Conservation (phyloP, 345 rosid genomes). For the Conringia planisiliqua region DNA sequence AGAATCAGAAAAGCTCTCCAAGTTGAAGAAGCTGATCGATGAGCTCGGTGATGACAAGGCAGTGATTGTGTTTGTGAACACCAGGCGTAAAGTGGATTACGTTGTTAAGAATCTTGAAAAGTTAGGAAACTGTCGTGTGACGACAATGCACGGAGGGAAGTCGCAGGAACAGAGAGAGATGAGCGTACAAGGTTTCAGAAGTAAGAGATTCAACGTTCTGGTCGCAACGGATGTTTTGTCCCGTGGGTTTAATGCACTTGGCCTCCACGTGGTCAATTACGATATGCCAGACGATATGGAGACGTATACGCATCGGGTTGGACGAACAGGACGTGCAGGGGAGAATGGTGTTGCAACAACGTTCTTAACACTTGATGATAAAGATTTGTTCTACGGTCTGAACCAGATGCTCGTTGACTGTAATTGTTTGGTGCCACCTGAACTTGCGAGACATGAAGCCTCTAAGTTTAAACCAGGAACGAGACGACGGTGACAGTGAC, state of each 20-base stretch:
- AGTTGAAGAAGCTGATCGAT: slow-evolving; percentile 59
- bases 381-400: slow-evolving; percentile 71
- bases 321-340: slow-evolving; percentile 87
- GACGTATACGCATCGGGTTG: slow-evolving; percentile 73
- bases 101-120: slow-evolving; percentile 72
- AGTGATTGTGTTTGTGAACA: slow-evolving; percentile 75
- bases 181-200: slow-evolving; percentile 66
- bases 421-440: slow-evolving; percentile 69
- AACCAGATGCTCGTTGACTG: slow-evolving; percentile 79
- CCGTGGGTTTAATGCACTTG: slow-evolving; percentile 62
- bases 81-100: slow-evolving; percentile 62
- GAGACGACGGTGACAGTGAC: background rate
- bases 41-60: slow-evolving; percentile 65
- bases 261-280: slow-evolving; percentile 76
- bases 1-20: slow-evolving; percentile 60
- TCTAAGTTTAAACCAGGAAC: slow-evolving; percentile 76
- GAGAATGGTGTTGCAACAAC: slow-evolving; percentile 81
- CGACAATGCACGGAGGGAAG: slow-evolving; percentile 81
- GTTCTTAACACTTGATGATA: slow-evolving; percentile 65
- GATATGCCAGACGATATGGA: slow-evolving; percentile 80
- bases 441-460: slow-evolving; percentile 82
- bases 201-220: slow-evolving; percentile 65
- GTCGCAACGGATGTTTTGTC: slow-evolving; percentile 75
- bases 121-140: slow-evolving; percentile 55
- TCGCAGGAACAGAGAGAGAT: slow-evolving; percentile 80